Conservation (phyloP, 73 alveolate genomes). For the Tetrahymena elliotti region DNA sequence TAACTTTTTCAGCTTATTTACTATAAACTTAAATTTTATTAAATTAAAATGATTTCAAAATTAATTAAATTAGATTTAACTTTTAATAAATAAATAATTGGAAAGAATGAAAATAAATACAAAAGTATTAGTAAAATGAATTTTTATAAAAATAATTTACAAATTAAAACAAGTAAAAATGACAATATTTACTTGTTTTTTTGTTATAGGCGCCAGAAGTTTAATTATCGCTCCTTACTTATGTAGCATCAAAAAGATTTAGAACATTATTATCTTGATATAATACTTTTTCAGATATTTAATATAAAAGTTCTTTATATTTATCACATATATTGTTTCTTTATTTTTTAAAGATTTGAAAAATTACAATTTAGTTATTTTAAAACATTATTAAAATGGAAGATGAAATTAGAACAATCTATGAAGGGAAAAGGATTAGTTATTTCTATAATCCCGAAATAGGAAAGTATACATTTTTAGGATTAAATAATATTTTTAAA, state of each 20-base stretch:
- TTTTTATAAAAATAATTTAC: too few relatives aligned
- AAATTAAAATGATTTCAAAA: too few relatives aligned
- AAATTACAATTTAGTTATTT: neutral
- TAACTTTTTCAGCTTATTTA: too few relatives aligned
- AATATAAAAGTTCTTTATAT: too few relatives aligned
- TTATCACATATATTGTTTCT: neutral
- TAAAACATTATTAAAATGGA: neutral
- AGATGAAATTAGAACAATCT: neutral
- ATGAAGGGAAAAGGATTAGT: neutral
- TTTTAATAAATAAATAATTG: too few relatives aligned
- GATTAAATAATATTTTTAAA: neutral
- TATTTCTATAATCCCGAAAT: neutral
- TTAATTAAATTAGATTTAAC: too few relatives aligned
- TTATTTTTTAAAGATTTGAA: too few relatives aligned
- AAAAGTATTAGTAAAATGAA: too few relatives aligned
- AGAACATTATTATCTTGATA: neutral
- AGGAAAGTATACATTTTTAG: neutral
- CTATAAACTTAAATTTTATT: too few relatives aligned
- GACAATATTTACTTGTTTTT: too few relatives aligned
- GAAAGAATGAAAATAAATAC: too few relatives aligned
- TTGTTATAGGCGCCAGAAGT: neutral
- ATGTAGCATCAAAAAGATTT: neutral
- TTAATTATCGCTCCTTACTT: neutral
- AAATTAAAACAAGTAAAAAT: too few relatives aligned
- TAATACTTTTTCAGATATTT: neutral